Percentiles rank a stretch among this genome's conserved stretches.
Evolutionary conservation across 108 stramenopile genomes (phyloP).

Genomic region (Nitzschia sp.): DNA sequence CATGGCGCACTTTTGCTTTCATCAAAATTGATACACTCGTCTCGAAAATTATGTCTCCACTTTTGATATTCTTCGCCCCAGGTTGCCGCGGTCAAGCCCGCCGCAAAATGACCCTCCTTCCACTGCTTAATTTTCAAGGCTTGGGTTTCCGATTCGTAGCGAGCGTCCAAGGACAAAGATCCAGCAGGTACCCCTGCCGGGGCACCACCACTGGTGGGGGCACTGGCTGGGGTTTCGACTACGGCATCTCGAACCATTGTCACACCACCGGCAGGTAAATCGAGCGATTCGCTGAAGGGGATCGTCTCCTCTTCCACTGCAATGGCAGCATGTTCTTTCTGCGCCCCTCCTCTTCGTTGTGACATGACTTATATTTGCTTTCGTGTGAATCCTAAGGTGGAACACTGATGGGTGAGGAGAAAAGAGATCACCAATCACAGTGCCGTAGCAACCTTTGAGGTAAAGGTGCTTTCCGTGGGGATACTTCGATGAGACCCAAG

Average conservation of each 20-base stretch:
- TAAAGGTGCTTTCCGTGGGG: no score
- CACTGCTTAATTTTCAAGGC: constrained; percentile 53
- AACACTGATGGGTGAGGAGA: no score
- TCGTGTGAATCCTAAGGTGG: no score
- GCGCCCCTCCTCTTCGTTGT: constrained; percentile 27
- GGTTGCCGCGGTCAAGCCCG: constrained; percentile 61
- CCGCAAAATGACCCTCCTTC: constrained; percentile 71
- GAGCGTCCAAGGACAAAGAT: constrained; percentile 42
- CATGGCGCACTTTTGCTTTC: constrained; percentile 64
- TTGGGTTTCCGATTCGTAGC: constrained; percentile 44
- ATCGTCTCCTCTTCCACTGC: constrained; percentile 27
- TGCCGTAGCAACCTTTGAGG: no score
- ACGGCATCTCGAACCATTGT: background rate
- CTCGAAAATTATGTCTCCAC: constrained; percentile 6
- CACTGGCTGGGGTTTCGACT: background rate
- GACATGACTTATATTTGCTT: constrained; percentile 13
- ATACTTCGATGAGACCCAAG: no score
- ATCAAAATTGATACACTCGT: constrained; percentile 26
- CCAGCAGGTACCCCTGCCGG: background rate
- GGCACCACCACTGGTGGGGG: background rate
- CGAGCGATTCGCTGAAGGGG: constrained; percentile 28
- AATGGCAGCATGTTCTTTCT: background rate
- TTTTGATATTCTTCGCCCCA: constrained; percentile 60
- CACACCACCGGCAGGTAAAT: background rate
- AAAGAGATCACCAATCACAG: no score